Base-by-base conservation (phyloP, 371 early-diverging fungal species). In the Nematocida ironsii region DNA sequence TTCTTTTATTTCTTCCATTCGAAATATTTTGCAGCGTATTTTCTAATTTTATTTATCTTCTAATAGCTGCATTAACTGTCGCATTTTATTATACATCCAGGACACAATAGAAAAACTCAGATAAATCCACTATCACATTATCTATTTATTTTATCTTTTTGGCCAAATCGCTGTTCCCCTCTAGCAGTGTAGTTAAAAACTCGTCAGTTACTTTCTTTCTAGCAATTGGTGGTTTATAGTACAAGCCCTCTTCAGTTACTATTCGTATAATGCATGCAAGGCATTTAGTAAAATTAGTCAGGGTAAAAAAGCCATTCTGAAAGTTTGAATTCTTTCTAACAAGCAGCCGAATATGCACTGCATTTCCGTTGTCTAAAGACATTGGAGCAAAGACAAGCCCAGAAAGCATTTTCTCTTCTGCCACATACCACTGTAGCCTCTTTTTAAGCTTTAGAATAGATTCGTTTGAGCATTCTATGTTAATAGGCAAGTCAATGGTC, bases 251-350 rank as follows among this genome's bases (percentile, higher is more conserved):
- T 60, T 78, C 80, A 18, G 67, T 78, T 20, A 78, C 57, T 33
- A 78, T 78, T 39, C 80, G 56, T 25, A 78, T 78, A 54, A 78
- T 78, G 52, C 80, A 78, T 5, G 80, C 80, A 4, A 78, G 58
- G 52, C 80, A 88, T 72, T 85, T 86, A 4, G 85, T 86, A 45
- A 85, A 86, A 40, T 71, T 83, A 13, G 64, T 82, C 82, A 86
- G 85, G 80, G 83, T 86, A 56, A 86, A 86, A 72, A 83, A 88
- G 27, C 86, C 85, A 69, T 86, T 88, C 57, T 87, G 87, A 61
- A 84, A 86, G 83, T 88, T 88, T 13, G 81, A 84, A 39, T 72
- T 72, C 72, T 88, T 87, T 64, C 82, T 73, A 16, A 88, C 70
- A 23, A 81, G 69, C 42, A 88, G 61, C 20, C 52, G 52, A 52